A percentile compares a stretch with the other conserved stretches of the same genome.
These are phyloP conservation scores for Starmerella khaoyaiensis DNA, from an alignment of 805 yeast genomes.

Conservation along the genomic window DNA sequence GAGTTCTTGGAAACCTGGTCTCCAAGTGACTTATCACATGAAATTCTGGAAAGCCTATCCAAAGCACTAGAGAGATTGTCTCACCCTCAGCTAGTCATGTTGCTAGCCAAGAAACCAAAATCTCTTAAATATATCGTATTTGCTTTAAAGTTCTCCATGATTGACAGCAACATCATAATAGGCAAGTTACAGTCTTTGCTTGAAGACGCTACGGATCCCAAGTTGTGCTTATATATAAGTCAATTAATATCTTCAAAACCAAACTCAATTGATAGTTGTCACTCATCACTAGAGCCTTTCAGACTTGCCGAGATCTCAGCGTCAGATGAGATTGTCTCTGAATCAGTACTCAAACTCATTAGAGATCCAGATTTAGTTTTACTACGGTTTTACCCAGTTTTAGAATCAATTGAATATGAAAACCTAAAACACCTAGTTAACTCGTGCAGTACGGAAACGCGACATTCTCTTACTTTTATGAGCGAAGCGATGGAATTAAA, in stretches of 20 bases:
- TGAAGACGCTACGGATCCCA: no score
- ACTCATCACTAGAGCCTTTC: no score
- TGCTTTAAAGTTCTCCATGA: no score
- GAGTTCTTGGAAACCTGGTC: slow-evolving; percentile 8
- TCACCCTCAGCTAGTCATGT: slow-evolving; percentile 9
- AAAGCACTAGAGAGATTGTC: slow-evolving; percentile 11
- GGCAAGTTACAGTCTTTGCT: no score
- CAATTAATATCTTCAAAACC: no score
- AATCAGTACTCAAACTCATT: no score
- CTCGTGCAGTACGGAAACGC: neutral
- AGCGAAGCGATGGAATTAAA: slow-evolving; percentile 2
- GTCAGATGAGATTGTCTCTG: no score
- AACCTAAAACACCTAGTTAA: slow-evolving; percentile 1
- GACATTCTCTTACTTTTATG: slow-evolving; percentile 2
- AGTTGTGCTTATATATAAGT: no score
- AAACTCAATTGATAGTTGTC: no score
- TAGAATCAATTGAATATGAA: neutral
- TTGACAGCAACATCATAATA: no score
- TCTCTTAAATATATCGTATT: slow-evolving; percentile 1
- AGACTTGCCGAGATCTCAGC: no score
- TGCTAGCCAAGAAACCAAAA: slow-evolving; percentile 4
- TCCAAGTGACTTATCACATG: neutral
- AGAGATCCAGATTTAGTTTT: slow-evolving; percentile 1
- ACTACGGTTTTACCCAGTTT: slow-evolving; percentile 14
- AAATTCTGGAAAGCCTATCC: neutral